Percentiles rank a stretch among this genome's conserved stretches.
phyloP scores from a whole-genome alignment of 306 rosid genomes.

The Vigna hirtella region DNA sequence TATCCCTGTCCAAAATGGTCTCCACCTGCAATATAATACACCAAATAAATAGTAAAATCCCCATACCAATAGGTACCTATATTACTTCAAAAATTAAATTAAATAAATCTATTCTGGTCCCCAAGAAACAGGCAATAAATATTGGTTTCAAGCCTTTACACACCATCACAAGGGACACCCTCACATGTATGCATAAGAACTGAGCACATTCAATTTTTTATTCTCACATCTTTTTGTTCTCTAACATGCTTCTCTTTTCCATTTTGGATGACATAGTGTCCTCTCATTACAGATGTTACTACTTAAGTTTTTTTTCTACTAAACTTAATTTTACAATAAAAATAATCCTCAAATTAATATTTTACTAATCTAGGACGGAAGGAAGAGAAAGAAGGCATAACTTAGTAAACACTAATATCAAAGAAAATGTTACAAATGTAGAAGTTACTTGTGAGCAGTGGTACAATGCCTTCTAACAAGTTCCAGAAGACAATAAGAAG shows the following conservation, averaged over 20 bases:
- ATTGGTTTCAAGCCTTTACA: background rate
- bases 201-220: background rate
- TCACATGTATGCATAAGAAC: background rate
- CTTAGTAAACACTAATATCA: conserved; percentile 7
- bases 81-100: conserved; percentile 24
- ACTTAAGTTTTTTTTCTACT: conserved; percentile 1
- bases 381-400: background rate
- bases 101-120: conserved; percentile 1
- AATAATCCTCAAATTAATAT: background rate
- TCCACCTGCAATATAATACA: conserved; percentile 77
- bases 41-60: conserved; percentile 26
- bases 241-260: background rate
- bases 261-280: background rate
- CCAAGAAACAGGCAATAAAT: conserved; percentile 26
- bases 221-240: background rate
- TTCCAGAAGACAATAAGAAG: background rate
- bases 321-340: conserved; percentile 12
- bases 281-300: background rate
- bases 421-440: conserved; percentile 28
- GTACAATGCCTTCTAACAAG: conserved; percentile 20
- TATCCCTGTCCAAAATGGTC: conserved; percentile 93
- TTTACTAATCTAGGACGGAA: conserved; percentile 8
- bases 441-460: background rate
- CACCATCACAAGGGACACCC: conserved; percentile 14
- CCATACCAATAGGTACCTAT: background rate